Percentiles rank a stretch among this genome's conserved stretches.
Conservation (phyloP, 805 yeast species). For the Lipomyces yamanashiensis region DNA sequence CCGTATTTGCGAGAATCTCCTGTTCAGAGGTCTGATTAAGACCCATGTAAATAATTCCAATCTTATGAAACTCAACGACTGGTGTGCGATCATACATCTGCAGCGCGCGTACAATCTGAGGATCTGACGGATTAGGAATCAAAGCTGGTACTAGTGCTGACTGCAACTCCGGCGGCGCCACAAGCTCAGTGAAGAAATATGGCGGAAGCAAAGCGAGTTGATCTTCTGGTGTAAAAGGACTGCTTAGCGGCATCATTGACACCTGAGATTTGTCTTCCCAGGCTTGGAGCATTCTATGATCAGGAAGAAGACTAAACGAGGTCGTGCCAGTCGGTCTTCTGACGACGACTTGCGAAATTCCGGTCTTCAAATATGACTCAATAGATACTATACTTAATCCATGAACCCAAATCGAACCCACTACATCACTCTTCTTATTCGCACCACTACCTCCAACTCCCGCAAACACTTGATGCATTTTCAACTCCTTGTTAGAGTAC, state of each 20-base stretch:
- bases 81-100: slow-evolving; percentile 74
- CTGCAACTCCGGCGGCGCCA: slow-evolving; percentile 50
- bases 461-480: slow-evolving; percentile 45
- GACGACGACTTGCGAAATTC: slow-evolving; percentile 47
- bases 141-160: slow-evolving; percentile 53
- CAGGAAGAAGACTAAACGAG: slow-evolving; percentile 53
- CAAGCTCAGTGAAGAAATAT: slow-evolving; percentile 57
- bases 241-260: slow-evolving; percentile 5
- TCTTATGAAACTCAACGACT: slow-evolving; percentile 74
- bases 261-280: slow-evolving; percentile 26
- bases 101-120: slow-evolving; percentile 54
- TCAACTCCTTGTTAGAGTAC: slow-evolving; percentile 63
- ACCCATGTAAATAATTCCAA: slow-evolving; percentile 77
- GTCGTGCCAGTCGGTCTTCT: slow-evolving; percentile 72
- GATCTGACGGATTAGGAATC: slow-evolving; percentile 47
- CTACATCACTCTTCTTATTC: slow-evolving; percentile 34
- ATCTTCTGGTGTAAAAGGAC: slow-evolving; percentile 19
- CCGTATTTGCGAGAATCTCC: slow-evolving; percentile 65
- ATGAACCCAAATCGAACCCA: slow-evolving; percentile 59
- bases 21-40: slow-evolving; percentile 65
- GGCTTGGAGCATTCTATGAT: slow-evolving; percentile 47
- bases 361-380: slow-evolving; percentile 51
- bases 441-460: slow-evolving; percentile 18
- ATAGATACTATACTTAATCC: slow-evolving; percentile 64
- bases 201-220: slow-evolving; percentile 49